Evolutionary conservation across 257 asterid species (phyloP).

Genomic region (Solanum rostratum): DNA sequence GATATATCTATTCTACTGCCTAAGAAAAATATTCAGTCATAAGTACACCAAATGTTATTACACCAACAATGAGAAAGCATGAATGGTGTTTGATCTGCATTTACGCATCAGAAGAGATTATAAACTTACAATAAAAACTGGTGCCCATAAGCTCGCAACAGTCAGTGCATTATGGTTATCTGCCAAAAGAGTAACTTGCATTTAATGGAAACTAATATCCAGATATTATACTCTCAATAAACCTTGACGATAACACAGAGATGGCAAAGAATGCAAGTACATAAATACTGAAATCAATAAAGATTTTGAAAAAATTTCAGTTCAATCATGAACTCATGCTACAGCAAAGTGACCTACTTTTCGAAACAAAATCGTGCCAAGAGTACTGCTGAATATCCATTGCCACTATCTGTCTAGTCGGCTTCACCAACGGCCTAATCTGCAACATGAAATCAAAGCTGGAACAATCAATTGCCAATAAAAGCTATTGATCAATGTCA

Average conservation of each 20-base stretch:
- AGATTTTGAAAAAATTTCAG: not conserved
- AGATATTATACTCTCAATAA: not conserved
- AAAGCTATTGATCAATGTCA: not conserved
- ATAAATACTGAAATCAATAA: not conserved
- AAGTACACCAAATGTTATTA: not conserved
- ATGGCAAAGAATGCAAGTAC: not conserved
- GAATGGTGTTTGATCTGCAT: not conserved
- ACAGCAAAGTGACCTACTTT: constrained; percentile 33
- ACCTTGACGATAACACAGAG: not conserved
- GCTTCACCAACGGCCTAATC: constrained; percentile 74
- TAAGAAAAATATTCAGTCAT: not conserved
- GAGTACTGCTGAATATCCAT: constrained; percentile 44
- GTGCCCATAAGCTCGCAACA: constrained; percentile 85
- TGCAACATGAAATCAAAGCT: constrained; percentile 26
- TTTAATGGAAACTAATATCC: not conserved
- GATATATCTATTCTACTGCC: not conserved
- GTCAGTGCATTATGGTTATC: constrained; percentile 88
- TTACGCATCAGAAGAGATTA: constrained; percentile 1
- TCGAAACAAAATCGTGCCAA: constrained; percentile 87
- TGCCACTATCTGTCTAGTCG: constrained; percentile 39
- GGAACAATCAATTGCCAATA: not conserved
- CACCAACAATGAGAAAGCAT: not conserved
- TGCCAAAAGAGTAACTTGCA: constrained; percentile 19
- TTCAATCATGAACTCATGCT: not conserved
- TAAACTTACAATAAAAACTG: constrained; percentile 70